Base-by-base conservation (phyloP, 495 filamentous ascomycete genomes). In the Talaromyces adpressus region DNA sequence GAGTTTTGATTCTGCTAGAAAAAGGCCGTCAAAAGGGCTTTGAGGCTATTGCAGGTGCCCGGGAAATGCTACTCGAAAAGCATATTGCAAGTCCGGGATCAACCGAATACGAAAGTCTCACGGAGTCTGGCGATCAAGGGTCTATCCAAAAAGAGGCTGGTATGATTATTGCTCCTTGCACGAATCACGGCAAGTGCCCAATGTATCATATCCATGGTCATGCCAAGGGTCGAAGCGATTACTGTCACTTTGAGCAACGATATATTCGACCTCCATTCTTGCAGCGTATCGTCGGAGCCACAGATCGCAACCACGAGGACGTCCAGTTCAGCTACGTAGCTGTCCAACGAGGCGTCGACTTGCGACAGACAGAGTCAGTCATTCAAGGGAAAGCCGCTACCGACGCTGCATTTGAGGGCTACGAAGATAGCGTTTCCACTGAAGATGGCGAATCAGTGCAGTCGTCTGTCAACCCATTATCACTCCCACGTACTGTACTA, bases 141-240 rank as follows among this genome's bases (percentile, higher is more conserved):
- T 72, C 75, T 22, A 68, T 77, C 1, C 59, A 75, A 25, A 89
- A 89, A 65, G 91, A 94, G 65, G 73, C 81, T 1, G 94, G 92
- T 65, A 92, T 93, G 87, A 97, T 98, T 67, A 82, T 98, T 64
- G 94, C 95, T 0, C 94, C 94, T 0, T 98, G 94, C 73, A 98
- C 94, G 1, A 97, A 92, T 75, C 95, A 98, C 72, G 76, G 72
- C 1, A 84, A 83, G 61, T 98, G 94, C 68, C 94, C 94, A 0
- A 92, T 98, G 87, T 97, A 95, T 69, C 78, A 83, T 36, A 77
- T 77, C 0, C 81, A 87, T 1, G 92, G 92, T 0, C 77, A 86
- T 25, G 82, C 81, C 56, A 76, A 77, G 45, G 89, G 90, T 22
- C 85, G 94, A 66, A 90, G 88, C 67, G 94, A 98, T 68, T 95